Conservation (phyloP, 2,329 filamentous ascomycete genomes). For the Penicillium sp. region DNA sequence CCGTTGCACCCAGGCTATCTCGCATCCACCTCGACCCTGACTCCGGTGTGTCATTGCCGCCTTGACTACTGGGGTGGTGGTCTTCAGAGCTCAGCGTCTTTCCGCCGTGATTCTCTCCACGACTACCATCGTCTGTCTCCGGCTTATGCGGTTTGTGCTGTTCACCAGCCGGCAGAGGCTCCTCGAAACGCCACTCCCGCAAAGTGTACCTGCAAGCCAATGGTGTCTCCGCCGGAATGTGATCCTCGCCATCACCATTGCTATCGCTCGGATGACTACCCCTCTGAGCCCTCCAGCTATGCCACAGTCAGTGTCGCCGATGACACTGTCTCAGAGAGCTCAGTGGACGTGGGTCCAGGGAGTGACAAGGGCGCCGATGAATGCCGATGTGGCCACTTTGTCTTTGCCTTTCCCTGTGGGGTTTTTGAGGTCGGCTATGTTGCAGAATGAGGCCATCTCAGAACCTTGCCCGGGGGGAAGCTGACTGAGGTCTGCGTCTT, state of each 20-base stretch:
- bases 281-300: neutral
- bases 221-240: neutral
- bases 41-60: no score
- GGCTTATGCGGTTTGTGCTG: neutral
- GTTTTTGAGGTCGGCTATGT: no score
- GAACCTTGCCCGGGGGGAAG: no score
- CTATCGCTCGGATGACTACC: neutral
- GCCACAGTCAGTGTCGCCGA: neutral
- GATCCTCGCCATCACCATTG: neutral
- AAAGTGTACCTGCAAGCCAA: neutral
- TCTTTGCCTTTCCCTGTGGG: slow-evolving; percentile 1
- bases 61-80: no score
- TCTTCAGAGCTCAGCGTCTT: no score
- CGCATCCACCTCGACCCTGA: no score
- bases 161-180: neutral
- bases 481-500: neutral
- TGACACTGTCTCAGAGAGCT: slow-evolving; percentile 3
- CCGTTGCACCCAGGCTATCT: no score
- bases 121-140: neutral
- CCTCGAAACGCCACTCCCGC: neutral
- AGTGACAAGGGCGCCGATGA: neutral
- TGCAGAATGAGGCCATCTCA: no score
- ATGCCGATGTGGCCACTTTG: neutral
- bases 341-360: slow-evolving; percentile 1
- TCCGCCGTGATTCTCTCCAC: neutral